Base-by-base conservation (phyloP, 192 early-diverging fungal genomes). In the Coemansia sp. region DNA sequence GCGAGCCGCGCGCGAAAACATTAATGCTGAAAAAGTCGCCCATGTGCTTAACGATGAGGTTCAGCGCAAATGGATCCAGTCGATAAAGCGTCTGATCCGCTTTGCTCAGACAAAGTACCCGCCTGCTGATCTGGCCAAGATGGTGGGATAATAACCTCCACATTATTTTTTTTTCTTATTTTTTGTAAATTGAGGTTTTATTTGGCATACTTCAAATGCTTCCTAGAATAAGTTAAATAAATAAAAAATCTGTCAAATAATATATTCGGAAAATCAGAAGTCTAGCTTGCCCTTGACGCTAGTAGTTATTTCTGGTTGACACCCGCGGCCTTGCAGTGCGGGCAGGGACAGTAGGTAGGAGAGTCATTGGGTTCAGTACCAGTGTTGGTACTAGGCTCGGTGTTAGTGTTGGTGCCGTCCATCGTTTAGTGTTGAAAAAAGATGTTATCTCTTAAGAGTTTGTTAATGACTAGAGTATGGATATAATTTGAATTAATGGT, bases 31-130 rank as follows among this genome's bases (percentile, higher is more conserved):
- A 5, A 93, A 99, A 70, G 94, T 99, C 14, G 97, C 97, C 2
- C 97, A 99, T 77, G 96, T 94, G 20, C 87, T 99, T 11, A 99
- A 99, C 76, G 95, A 98, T 66, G 97, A 98, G 83, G 89, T 90
- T 0, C 93, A 94, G 66, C 88, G 97, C 52, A 99, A 99, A 74
- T 99, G 97, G 97, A 99, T 99, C 84, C 97, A 99, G 83, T 89
- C 90, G 15, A 90, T 98, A 64, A 99, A 99, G 71, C 88, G 97
- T 22, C 83, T 99, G 38, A 97, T 99, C 90, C 96, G 93, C 9
- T 99, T 96, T 90, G 90, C 91, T 2, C 95, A 98, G 74, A 90
- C 81, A 51, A 92, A 92, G 68, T 97, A 94, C 78, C 95, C 95
- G 20, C 96, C 95, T 7, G 78, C 86, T 6, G 92, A 93, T 48